A percentile compares a stretch with the other conserved stretches of the same genome.
Conservation (phyloP, 106 monocot genomes). For the Dioscorea zingiberensis region DNA sequence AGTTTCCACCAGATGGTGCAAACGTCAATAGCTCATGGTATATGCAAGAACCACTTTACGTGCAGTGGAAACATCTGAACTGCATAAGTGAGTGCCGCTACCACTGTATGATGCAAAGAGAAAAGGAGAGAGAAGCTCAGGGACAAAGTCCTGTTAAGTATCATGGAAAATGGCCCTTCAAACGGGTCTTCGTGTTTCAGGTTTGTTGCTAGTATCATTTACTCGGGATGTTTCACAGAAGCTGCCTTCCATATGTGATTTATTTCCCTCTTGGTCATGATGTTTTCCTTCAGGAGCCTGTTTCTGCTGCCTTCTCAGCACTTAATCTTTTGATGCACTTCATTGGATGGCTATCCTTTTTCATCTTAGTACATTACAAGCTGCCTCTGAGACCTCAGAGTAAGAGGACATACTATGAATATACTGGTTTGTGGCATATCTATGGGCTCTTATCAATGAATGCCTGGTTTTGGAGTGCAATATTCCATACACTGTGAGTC, state of each 20-base stretch:
- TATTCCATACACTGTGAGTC: slow-evolving; percentile 80
- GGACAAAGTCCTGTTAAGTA: slow-evolving; percentile 74
- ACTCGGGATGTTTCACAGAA: no score
- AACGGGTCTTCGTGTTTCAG: slow-evolving; percentile 70
- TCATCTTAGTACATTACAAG: slow-evolving; percentile 58
- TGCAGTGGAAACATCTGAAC: slow-evolving; percentile 63
- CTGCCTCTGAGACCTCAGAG: slow-evolving; percentile 73
- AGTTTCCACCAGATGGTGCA: slow-evolving; percentile 30
- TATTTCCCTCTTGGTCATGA: not conserved
- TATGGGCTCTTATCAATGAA: slow-evolving; percentile 87
- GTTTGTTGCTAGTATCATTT: slow-evolving; percentile 21
- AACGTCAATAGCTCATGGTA: slow-evolving; percentile 50
- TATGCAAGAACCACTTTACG: slow-evolving; percentile 56
- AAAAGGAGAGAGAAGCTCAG: slow-evolving; percentile 44
- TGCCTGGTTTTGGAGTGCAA: slow-evolving; percentile 95
- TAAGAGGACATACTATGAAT: slow-evolving; percentile 86
- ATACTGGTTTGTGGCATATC: slow-evolving; percentile 87
- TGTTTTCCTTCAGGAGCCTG: slow-evolving; percentile 62
- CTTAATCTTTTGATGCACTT: slow-evolving; percentile 85
- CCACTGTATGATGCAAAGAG: slow-evolving; percentile 79
- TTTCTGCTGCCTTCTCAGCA: slow-evolving; percentile 75
- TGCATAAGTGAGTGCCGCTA: slow-evolving; percentile 78
- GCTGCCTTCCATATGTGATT: not conserved
- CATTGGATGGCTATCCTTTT: slow-evolving; percentile 84
- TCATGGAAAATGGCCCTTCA: slow-evolving; percentile 95